Conservation (phyloP, 2,329 filamentous ascomycete species). For the Cordyceps javanica region DNA sequence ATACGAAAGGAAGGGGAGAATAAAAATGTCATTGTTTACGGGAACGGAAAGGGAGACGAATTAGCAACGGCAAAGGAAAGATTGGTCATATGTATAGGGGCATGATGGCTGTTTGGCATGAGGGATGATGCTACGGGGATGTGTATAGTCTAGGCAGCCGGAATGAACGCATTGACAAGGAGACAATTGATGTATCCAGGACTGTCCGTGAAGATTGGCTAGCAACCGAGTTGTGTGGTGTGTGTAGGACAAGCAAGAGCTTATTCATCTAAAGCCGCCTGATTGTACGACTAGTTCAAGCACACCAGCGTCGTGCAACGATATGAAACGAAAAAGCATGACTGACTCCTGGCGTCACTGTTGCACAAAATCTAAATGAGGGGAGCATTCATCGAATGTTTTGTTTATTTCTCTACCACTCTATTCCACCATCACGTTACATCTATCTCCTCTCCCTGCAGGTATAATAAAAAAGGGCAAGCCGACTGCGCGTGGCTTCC, state of each 20-base stretch:
- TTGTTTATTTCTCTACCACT: not conserved
- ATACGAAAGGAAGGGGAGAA: slow-evolving; percentile 9
- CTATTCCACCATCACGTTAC: not conserved
- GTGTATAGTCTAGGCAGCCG: slow-evolving; percentile 15
- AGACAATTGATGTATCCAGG: not conserved
- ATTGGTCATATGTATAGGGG: slow-evolving; percentile 13
- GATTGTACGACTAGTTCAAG: no score
- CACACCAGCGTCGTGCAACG: no score
- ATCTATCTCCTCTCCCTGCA: not conserved
- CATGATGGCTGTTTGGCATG: slow-evolving; percentile 13
- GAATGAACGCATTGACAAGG: slow-evolving; percentile 13
- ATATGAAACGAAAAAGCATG: no score
- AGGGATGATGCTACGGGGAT: not conserved
- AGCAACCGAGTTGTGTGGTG: no score
- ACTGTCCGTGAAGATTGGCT: no score
- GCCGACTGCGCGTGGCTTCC: not conserved
- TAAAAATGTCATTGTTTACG: slow-evolving; percentile 10
- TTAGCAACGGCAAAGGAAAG: slow-evolving; percentile 12
- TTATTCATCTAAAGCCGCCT: no score
- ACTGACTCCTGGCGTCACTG: no score
- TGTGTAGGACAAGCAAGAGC: no score
- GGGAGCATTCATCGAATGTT: not conserved
- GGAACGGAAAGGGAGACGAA: slow-evolving; percentile 13
- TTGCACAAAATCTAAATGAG: not conserved
- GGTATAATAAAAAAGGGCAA: not conserved